These are phyloP conservation scores for Xylaria longipes DNA, from an alignment of 495 filamentous ascomycete genomes.

Conservation along the genomic window DNA sequence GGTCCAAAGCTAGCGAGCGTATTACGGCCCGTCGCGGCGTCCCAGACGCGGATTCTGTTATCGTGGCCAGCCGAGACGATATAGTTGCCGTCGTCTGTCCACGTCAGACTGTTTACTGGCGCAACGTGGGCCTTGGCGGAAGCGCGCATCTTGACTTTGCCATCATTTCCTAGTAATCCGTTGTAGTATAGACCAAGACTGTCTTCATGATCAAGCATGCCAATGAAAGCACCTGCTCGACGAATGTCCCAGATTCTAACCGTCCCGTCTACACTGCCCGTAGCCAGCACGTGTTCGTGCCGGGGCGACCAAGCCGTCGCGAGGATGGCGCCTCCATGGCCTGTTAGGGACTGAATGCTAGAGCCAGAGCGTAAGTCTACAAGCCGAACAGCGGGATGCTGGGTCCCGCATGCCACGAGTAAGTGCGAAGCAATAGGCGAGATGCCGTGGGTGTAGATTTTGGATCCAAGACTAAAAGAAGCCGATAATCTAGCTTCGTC, in stretches of 20 bases:
- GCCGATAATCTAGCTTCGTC: constrained; percentile 63
- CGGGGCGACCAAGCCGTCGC: constrained; percentile 81
- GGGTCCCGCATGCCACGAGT: constrained; percentile 83
- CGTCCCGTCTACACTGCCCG: constrained; percentile 76
- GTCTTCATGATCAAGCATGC: constrained; percentile 80
- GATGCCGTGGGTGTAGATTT: constrained; percentile 76
- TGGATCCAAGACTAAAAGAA: constrained; percentile 73
- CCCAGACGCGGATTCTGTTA: constrained; percentile 82
- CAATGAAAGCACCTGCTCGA: constrained; percentile 71
- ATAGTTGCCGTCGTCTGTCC: constrained; percentile 77
- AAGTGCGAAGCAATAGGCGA: constrained; percentile 75
- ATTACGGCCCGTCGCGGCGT: constrained; percentile 78
- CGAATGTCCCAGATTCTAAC: constrained; percentile 87
- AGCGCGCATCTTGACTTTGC: constrained; percentile 44
- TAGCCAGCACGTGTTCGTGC: constrained; percentile 78
- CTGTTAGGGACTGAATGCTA: constrained; percentile 73
- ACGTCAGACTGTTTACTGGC: constrained; percentile 80
- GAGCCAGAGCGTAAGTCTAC: constrained; percentile 82
- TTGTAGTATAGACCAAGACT: constrained; percentile 61
- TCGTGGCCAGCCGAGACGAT: constrained; percentile 84
- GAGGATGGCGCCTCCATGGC: constrained; percentile 74
- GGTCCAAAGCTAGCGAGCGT: constrained; percentile 84
- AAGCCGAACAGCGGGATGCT: constrained; percentile 78
- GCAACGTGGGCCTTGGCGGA: constrained; percentile 73
- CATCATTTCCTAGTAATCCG: constrained; percentile 39